These are phyloP conservation scores for Calonectria pauciramosa DNA, from an alignment of 2,329 filamentous ascomycete genomes.

Conservation along the genomic window DNA sequence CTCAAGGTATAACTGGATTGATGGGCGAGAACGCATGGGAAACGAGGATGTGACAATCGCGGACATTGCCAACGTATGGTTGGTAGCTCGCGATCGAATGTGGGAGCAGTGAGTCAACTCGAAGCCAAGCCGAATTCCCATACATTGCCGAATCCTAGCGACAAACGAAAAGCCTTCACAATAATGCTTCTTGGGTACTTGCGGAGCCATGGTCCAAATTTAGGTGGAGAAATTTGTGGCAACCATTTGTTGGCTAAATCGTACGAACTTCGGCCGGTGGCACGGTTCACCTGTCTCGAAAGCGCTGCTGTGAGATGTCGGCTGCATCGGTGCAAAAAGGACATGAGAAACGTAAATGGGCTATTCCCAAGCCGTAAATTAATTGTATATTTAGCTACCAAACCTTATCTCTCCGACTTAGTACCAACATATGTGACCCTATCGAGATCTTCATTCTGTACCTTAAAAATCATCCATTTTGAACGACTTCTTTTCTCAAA, in stretches of 20 bases:
- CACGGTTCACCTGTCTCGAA: too few relatives aligned
- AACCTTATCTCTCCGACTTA: not conserved
- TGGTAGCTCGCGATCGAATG: too few relatives aligned
- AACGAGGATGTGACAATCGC: too few relatives aligned
- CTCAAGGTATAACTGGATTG: too few relatives aligned
- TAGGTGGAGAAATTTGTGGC: not conserved
- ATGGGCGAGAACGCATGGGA: too few relatives aligned
- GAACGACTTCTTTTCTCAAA: not conserved
- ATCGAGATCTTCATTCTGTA: fast-evolving
- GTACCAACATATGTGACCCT: too few relatives aligned
- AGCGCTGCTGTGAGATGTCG: not conserved
- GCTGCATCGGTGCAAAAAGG: not conserved
- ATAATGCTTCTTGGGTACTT: not conserved
- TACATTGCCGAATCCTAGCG: not conserved
- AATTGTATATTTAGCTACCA: not conserved
- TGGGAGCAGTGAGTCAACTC: too few relatives aligned
- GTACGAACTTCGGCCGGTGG: not conserved
- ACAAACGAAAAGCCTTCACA: not conserved
- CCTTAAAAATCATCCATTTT: not conserved
- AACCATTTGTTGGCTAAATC: too few relatives aligned
- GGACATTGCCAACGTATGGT: too few relatives aligned
- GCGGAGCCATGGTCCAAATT: not conserved
- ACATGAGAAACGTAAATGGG: not conserved
- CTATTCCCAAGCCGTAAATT: too few relatives aligned
- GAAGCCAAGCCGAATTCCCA: too few relatives aligned